Conservation (phyloP, 345 rosid species). For the Syzygium aromaticum region DNA sequence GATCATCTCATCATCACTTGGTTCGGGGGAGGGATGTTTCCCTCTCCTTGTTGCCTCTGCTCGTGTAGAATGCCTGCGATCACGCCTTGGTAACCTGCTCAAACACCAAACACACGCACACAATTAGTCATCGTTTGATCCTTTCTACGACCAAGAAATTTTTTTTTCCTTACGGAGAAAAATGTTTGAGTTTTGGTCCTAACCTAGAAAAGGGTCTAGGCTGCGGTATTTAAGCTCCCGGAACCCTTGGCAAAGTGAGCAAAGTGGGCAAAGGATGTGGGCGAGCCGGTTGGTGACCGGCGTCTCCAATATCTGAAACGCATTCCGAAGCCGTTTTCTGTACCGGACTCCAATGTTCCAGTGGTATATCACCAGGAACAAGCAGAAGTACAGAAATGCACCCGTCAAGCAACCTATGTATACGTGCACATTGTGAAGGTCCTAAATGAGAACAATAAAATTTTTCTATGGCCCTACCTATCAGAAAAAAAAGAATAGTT, state of each 20-base stretch:
- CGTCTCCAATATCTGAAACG: not conserved
- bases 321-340: not conserved
- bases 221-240: not conserved
- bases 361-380: not conserved
- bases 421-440: not conserved
- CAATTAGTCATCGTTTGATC: not conserved
- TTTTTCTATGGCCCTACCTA: not conserved
- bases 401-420: not conserved
- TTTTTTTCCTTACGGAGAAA: not conserved
- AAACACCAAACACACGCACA: not conserved
- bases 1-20: not conserved
- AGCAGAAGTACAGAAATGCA: not conserved
- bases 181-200: no score
- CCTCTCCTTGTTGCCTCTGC: not conserved
- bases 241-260: conserved; percentile 8
- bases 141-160: not conserved
- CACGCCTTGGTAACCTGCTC: conserved; percentile 4
- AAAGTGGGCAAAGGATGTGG: not conserved
- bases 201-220: not conserved
- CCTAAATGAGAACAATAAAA: not conserved
- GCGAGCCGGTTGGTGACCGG: not conserved
- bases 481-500: not conserved
- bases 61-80: not conserved
- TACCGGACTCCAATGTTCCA: not conserved
- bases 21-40: not conserved